Evolutionary conservation across 768 basidiomycete genomes (phyloP), one percentile per base, ranked within the genome.

Genomic region (Paxillus involutus): DNA sequence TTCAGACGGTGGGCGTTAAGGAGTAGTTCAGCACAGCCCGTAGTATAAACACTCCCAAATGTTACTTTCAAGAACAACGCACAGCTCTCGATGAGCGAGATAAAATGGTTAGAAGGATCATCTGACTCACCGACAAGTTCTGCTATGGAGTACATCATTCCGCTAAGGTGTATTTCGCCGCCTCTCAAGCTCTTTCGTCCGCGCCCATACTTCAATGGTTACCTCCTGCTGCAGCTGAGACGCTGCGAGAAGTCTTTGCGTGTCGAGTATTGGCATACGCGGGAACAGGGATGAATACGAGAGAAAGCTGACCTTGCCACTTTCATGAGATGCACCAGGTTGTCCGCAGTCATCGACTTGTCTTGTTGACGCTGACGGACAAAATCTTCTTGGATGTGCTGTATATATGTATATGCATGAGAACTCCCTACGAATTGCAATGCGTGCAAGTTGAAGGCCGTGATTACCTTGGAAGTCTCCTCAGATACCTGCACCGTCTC

Each of bases 331-430:
- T 79, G 79, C 52, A 88, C 78, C 47, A 93, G 73, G 55, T 89
- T 82, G 19, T 91, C 83, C 0, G 83, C 71, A 21, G 80, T 77
- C 17, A 74, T 64, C 12, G 66, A 68, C 13, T 61, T 65, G 50
- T 75, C 63, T 42, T 68, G 63, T 63, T 75, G 75, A 46, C 79
- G 68, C 47, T 72, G 70, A 52, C 60, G 65, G 26, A 80, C 87
- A 63, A 92, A 93, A 52, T 91, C 88, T 6, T 85, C 78, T 75
- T 91, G 86, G 35, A 93, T 86, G 59, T 85, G 74, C 90, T 92
- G 48, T 14, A 33, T 21, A 17, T 33, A 35, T 36, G 36, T 26
- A n/a, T n/a, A n/a, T 16, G 13, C n/a, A 45, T 43, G 39, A 55
- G 45, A 45, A 21, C 3, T 37, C 10, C 13, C 16, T 26, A 44